Conservation (phyloP, 2,329 filamentous ascomycete species). For the Colletotrichum chlorophyti region DNA sequence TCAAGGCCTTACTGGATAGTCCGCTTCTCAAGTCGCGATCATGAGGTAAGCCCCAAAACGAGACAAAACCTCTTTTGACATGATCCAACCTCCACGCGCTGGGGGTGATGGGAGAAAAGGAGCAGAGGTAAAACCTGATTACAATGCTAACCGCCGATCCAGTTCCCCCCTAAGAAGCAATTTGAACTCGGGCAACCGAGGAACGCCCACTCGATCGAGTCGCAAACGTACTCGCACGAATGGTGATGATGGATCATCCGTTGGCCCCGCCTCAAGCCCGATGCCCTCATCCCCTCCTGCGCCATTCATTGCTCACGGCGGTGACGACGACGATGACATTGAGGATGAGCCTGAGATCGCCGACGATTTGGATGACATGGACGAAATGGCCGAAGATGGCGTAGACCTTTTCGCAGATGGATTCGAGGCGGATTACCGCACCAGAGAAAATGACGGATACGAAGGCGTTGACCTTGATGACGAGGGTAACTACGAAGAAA, state of each 20-base stretch:
- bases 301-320: constrained; percentile 70
- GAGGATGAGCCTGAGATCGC: constrained; percentile 76
- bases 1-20: not conserved
- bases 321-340: constrained; percentile 74
- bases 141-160: constrained; percentile 27
- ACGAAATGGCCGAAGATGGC: constrained; percentile 82
- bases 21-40: constrained; percentile 5
- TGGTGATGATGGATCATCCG: constrained; percentile 60
- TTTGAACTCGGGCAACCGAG: constrained; percentile 84
- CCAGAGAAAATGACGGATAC: constrained; percentile 73
- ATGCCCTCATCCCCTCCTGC: constrained; percentile 72
- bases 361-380: constrained; percentile 77
- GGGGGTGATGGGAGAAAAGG: not conserved
- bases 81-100: not conserved
- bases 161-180: constrained; percentile 85
- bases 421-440: constrained; percentile 74
- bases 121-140: too few species aligned
- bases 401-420: constrained; percentile 80
- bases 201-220: constrained; percentile 57
- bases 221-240: constrained; percentile 63
- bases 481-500: constrained; percentile 74
- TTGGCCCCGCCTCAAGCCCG: constrained; percentile 62
- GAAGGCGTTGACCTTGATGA: constrained; percentile 78
- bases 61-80: not conserved
- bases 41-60: constrained; percentile 41